These are phyloP conservation scores for Aspergillus heteromorphus DNA, from an alignment of 495 filamentous ascomycete genomes.

Conservation along the genomic window DNA sequence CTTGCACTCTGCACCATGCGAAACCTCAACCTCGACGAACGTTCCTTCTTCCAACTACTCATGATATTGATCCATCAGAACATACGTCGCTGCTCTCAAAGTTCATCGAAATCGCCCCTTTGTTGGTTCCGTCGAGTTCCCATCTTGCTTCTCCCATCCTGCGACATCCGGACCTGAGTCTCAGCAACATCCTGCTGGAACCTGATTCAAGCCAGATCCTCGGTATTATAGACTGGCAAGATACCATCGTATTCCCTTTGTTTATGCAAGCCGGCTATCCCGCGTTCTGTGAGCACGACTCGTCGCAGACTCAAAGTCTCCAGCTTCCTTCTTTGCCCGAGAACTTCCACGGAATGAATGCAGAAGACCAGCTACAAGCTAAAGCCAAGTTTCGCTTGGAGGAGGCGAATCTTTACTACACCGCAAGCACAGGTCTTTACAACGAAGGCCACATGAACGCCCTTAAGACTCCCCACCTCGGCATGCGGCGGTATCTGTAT, in stretches of 20 bases:
- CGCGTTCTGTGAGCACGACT: constrained; percentile 33
- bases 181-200: constrained; percentile 27
- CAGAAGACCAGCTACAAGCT: constrained; percentile 22
- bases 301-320: constrained; percentile 26
- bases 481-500: constrained; percentile 30
- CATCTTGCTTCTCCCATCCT: constrained; percentile 20
- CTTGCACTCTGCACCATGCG: constrained; percentile 22
- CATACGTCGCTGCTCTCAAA: constrained; percentile 25
- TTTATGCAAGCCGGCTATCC: constrained; percentile 37
- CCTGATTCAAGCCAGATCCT: constrained; percentile 27
- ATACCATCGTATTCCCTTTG: constrained; percentile 24
- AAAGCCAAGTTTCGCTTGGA: constrained; percentile 25
- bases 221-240: constrained; percentile 35
- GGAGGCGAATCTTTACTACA: constrained; percentile 36
- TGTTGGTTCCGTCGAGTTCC: constrained; percentile 19
- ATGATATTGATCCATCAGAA: constrained; percentile 25
- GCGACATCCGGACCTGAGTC: constrained; percentile 30
- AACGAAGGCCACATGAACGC: constrained; percentile 25
- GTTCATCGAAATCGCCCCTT: constrained; percentile 26
- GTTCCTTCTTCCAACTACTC: constrained; percentile 29
- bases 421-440: constrained; percentile 29
- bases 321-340: constrained; percentile 26
- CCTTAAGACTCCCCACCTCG: constrained; percentile 24
- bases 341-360: constrained; percentile 24
- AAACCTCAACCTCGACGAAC: constrained; percentile 29